These are phyloP conservation scores for Rhynchospora breviuscula DNA, from an alignment of 176 grass and related monocot species.

Conservation along the genomic window DNA sequence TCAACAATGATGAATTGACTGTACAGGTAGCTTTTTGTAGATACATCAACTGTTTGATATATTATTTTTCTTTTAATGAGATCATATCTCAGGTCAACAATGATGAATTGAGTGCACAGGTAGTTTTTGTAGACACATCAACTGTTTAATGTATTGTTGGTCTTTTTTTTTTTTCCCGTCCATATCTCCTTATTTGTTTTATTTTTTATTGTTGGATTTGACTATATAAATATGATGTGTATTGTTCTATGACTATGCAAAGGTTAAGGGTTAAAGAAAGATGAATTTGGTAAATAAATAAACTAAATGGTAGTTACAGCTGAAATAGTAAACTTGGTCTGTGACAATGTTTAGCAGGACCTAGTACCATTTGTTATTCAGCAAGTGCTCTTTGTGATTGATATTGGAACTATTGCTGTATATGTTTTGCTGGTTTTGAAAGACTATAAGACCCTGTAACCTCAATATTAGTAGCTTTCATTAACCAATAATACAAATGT, in stretches of 20 bases:
- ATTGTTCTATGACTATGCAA: background rate
- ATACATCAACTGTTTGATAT: background rate
- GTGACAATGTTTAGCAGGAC: background rate
- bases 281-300: background rate
- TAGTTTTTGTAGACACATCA: too few species aligned
- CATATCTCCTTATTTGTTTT: background rate
- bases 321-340: background rate
- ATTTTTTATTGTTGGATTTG: background rate
- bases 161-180: background rate
- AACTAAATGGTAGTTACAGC: background rate
- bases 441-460: background rate
- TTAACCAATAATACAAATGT: background rate
- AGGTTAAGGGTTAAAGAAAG: background rate
- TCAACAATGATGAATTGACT: constrained; percentile 96
- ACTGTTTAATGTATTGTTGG: too few species aligned
- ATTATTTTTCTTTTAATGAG: background rate
- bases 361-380: background rate
- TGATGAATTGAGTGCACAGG: too few species aligned
- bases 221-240: background rate
- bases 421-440: background rate
- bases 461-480: background rate
- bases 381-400: background rate
- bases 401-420: background rate
- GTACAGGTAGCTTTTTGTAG: constrained; percentile 60
- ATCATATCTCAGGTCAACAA: too few species aligned